These are phyloP conservation scores for Drosera spatulata DNA, from an alignment of 179 eudicot genomes.

Conservation along the genomic window DNA sequence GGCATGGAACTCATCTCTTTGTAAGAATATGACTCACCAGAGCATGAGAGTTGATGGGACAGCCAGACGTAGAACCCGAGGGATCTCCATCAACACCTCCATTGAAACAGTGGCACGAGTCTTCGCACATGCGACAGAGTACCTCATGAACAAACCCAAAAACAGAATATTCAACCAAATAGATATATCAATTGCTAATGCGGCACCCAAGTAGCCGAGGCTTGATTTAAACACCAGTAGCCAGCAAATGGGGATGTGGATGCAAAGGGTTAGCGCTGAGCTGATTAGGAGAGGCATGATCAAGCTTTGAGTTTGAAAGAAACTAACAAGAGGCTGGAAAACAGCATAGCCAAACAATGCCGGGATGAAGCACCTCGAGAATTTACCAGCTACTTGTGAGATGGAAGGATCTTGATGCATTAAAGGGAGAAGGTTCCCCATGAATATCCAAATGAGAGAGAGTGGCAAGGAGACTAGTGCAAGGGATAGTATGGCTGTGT, in stretches of 20 bases:
- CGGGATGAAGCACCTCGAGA: slow-evolving; percentile 23
- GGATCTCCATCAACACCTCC: slow-evolving; percentile 18
- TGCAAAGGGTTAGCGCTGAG: slow-evolving; percentile 14
- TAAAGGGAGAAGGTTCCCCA: slow-evolving; percentile 21
- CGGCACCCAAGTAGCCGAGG: slow-evolving; percentile 26
- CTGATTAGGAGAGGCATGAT: slow-evolving; percentile 27
- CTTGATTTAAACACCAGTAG: slow-evolving; percentile 26
- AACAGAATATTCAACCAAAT: slow-evolving; percentile 25
- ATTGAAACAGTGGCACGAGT: slow-evolving; percentile 27
- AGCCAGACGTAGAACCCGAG: slow-evolving; percentile 27
- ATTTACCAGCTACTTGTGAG: slow-evolving; percentile 34
- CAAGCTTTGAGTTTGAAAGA: slow-evolving; percentile 34
- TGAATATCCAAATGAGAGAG: slow-evolving; percentile 23
- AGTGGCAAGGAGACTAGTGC: slow-evolving; percentile 27
- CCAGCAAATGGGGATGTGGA: slow-evolving; percentile 40
- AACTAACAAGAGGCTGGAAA: slow-evolving; percentile 29
- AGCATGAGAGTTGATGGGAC: slow-evolving; percentile 37
- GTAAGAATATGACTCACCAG: slow-evolving; percentile 15
- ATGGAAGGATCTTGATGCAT: slow-evolving; percentile 36
- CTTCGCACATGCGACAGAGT: slow-evolving; percentile 19
- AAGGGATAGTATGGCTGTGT: slow-evolving; percentile 30
- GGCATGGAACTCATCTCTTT: background rate
- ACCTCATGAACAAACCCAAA: slow-evolving; percentile 26
- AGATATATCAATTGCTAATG: slow-evolving; percentile 27
- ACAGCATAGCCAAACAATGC: slow-evolving; percentile 24